Percentiles rank a stretch among this genome's conserved stretches.
phyloP scores from a whole-genome alignment of 164 flowering plant genomes.

The Umbellularia californica region DNA sequence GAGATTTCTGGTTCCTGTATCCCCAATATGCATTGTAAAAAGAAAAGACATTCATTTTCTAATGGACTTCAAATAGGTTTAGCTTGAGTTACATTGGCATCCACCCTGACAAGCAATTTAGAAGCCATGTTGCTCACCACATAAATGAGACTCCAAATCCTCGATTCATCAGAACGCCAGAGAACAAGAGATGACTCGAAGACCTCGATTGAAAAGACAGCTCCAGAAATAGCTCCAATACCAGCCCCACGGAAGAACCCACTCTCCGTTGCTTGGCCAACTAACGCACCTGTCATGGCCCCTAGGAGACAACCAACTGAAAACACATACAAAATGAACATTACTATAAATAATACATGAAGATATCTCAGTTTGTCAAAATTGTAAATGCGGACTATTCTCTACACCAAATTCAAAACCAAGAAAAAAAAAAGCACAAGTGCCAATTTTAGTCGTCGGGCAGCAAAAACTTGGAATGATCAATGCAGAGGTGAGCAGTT shows the following conservation, averaged over 20 bases:
- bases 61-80: background rate
- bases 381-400: background rate
- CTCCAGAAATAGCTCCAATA: conserved; percentile 90
- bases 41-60: too few species aligned
- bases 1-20: background rate
- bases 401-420: background rate
- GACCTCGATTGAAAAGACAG: conserved; percentile 89
- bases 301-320: conserved; percentile 82
- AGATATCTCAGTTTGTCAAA: background rate
- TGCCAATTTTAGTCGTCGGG: background rate
- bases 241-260: conserved; percentile 86
- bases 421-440: too few species aligned
- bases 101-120: background rate
- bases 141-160: conserved; percentile 63
- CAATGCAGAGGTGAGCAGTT: background rate
- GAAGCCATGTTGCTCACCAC: conserved; percentile 40
- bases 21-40: background rate
- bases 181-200: conserved; percentile 74
- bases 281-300: conserved; percentile 83
- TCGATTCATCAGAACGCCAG: conserved; percentile 75
- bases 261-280: conserved; percentile 89
- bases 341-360: background rate
- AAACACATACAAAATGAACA: background rate
- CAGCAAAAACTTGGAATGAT: background rate
- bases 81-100: background rate